Evolutionary conservation across 2,329 filamentous ascomycete species (phyloP).

Genomic region (Tolypocladium sp.): DNA sequence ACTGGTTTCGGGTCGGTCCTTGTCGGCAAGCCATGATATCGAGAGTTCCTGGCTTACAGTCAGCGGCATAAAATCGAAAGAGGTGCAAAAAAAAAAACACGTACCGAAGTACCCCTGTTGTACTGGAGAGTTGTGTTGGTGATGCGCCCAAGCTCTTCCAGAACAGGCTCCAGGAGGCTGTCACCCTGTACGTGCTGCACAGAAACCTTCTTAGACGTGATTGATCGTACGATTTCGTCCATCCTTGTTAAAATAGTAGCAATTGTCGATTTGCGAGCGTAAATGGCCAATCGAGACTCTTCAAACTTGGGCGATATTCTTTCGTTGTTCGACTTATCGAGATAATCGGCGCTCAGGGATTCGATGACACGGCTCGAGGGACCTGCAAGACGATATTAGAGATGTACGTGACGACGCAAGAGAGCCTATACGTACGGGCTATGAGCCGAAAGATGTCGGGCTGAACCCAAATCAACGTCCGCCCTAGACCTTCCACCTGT

Average conservation of each 20-base stretch:
- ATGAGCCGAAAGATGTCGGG: conserved; percentile 34
- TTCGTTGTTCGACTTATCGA: conserved; percentile 21
- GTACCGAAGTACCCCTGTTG: conserved; percentile 11
- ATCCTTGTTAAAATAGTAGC: conserved; percentile 25
- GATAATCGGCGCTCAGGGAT: conserved; percentile 18
- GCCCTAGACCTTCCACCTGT: conserved; percentile 31
- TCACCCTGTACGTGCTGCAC: conserved; percentile 9
- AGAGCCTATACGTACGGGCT: conserved; percentile 25
- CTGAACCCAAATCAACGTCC: conserved; percentile 27
- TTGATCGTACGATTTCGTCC: conserved; percentile 16
- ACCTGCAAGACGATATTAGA: conserved; percentile 1
- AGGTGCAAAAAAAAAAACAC: background rate
- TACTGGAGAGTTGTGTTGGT: conserved; percentile 21
- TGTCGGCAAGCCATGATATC: conserved; percentile 33
- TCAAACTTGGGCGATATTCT: conserved; percentile 13
- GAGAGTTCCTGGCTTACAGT: conserved; percentile 13
- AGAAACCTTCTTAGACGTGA: conserved; percentile 17
- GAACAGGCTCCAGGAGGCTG: conserved; percentile 9
- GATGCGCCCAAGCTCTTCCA: conserved; percentile 20
- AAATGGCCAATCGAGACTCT: conserved; percentile 18
- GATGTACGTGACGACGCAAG: too few species aligned
- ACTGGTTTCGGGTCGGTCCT: conserved; percentile 1
- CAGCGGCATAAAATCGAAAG: background rate
- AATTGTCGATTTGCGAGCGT: conserved; percentile 17
- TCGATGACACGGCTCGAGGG: conserved; percentile 13